A percentile compares a stretch with the other conserved stretches of the same genome.
Conservation (phyloP, 345 rosid species). For the Eucalyptus shirleyi region DNA sequence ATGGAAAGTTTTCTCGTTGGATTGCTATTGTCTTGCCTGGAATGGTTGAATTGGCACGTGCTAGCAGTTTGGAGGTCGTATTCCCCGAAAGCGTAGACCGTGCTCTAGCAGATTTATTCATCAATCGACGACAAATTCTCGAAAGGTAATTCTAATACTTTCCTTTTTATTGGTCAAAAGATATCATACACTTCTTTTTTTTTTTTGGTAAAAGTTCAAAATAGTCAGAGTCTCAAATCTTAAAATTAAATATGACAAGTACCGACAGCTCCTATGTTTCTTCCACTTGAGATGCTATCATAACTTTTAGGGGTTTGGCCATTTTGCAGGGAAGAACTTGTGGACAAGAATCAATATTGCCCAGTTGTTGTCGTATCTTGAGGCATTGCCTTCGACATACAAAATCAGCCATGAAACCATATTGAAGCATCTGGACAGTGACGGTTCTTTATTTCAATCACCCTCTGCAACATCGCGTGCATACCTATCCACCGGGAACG, state of each 20-base stretch:
- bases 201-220: too few relatives aligned
- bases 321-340: slow-evolving; percentile 20
- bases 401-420: slow-evolving; percentile 4
- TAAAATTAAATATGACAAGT: background rate
- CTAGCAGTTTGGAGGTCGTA: slow-evolving; percentile 15
- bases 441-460: slow-evolving; percentile 52
- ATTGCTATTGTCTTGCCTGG: slow-evolving; percentile 33
- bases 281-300: background rate
- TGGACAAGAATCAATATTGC: slow-evolving; percentile 7
- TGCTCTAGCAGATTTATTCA: slow-evolving; percentile 1
- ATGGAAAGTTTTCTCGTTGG: slow-evolving; percentile 30
- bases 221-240: background rate
- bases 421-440: slow-evolving; percentile 1
- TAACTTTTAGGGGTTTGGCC: background rate
- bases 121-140: slow-evolving; percentile 20
- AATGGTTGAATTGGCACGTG: slow-evolving; percentile 31
- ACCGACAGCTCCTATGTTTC: background rate
- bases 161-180: background rate
- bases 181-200: background rate
- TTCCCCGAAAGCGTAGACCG: background rate
- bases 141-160: slow-evolving; percentile 2
- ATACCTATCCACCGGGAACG: slow-evolving; percentile 40
- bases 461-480: slow-evolving; percentile 65
- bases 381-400: slow-evolving; percentile 17
- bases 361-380: slow-evolving; percentile 39